phyloP scores from a whole-genome alignment of 306 rosid genomes.

The Echinosophora koreensis region DNA sequence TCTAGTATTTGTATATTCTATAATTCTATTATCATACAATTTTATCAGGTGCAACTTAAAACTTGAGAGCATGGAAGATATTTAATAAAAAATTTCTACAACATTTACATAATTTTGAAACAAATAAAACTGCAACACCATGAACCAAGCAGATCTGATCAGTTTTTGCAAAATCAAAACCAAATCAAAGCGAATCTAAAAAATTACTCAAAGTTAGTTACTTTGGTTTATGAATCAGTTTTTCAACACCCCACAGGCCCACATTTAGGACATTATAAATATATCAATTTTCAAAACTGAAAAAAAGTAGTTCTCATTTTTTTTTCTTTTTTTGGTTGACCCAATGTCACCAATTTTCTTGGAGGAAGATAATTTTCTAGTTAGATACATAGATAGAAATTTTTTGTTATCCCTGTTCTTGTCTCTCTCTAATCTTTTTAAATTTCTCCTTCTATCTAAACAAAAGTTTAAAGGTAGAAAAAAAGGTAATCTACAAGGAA shows the following conservation, averaged over 20 bases:
- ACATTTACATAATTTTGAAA: not conserved
- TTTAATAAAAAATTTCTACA: not conserved
- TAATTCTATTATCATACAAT: not conserved
- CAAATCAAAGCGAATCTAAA: not conserved
- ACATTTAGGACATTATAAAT: not conserved
- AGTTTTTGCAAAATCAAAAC: conserved; percentile 15
- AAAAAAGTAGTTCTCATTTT: not conserved
- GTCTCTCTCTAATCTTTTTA: not conserved
- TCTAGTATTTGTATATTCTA: not conserved
- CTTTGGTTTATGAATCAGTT: not conserved
- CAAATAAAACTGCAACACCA: not conserved
- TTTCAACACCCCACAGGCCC: not conserved
- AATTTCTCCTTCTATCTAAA: not conserved
- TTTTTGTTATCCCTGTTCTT: not conserved
- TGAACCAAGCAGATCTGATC: not conserved
- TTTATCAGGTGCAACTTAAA: conserved; percentile 12
- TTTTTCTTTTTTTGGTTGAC: not conserved
- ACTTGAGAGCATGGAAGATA: not conserved
- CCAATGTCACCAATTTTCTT: conserved; percentile 10
- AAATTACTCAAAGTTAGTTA: not conserved
- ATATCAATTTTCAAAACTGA: not conserved
- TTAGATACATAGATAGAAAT: not conserved
- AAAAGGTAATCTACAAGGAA: not conserved
- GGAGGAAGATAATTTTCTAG: not conserved
- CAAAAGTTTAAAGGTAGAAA: not conserved